A percentile compares a stretch with the other conserved stretches of the same genome.
Evolutionary conservation across 2,329 filamentous ascomycete genomes (phyloP).

Genomic region (Immersiporthe knoxdaviesiana): DNA sequence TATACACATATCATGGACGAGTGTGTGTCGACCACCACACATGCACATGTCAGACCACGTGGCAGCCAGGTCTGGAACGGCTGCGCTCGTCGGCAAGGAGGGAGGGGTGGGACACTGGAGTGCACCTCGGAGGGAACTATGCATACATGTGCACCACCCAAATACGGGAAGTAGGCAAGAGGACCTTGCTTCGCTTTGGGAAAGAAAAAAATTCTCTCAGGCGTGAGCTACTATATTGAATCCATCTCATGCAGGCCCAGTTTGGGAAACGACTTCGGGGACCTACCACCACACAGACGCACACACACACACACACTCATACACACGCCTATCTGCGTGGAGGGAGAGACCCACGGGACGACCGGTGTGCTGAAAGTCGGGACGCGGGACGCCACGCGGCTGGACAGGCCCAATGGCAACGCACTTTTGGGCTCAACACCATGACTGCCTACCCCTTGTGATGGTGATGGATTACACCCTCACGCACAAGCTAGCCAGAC

Average conservation of each 20-base stretch:
- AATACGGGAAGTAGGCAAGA: background rate
- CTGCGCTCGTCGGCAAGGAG: background rate
- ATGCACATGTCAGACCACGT: slow-evolving; percentile 1
- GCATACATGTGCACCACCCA: background rate
- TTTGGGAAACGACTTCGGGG: background rate
- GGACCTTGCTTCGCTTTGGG: background rate
- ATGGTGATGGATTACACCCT: background rate
- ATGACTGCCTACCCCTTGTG: background rate
- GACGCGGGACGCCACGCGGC: slow-evolving; percentile 10
- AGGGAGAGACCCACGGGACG: background rate
- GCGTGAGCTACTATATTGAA: background rate
- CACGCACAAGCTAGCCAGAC: background rate
- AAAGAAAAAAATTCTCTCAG: background rate
- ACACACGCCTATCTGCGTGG: background rate
- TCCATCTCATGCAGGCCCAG: background rate
- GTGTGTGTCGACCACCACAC: background rate
- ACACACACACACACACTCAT: background rate
- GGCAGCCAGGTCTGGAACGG: slow-evolving; percentile 8
- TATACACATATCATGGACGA: background rate
- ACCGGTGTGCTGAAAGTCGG: background rate
- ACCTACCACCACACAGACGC: background rate
- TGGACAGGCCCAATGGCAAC: slow-evolving; percentile 1
- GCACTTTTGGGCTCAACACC: slow-evolving; percentile 3
- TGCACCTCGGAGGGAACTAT: background rate
- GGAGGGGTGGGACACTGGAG: background rate